These are phyloP conservation scores for Cyclostephanos invisitatus DNA, from an alignment of 108 stramenopile genomes.

Conservation along the genomic window DNA sequence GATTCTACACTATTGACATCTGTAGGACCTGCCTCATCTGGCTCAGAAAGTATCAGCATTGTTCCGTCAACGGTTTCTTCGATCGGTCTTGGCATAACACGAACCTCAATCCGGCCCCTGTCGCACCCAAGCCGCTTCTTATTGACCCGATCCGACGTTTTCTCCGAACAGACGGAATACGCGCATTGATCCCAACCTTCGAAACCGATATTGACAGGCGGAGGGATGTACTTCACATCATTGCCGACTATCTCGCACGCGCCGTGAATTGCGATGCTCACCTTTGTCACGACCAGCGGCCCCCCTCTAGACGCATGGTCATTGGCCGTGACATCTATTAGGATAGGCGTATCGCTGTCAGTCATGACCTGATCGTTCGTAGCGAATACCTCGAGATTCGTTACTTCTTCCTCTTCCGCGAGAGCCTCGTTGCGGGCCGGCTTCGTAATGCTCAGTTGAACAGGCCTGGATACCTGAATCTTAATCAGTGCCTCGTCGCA, in stretches of 20 bases:
- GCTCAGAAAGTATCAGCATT: too few species aligned
- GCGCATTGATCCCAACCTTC: slow-evolving; percentile 25
- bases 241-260: slow-evolving; percentile 27
- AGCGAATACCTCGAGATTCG: background rate
- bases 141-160: background rate
- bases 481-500: slow-evolving; percentile 39
- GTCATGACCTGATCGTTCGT: background rate
- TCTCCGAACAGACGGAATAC: slow-evolving; percentile 26
- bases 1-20: too few species aligned
- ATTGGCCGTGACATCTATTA: slow-evolving; percentile 22
- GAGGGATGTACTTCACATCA: slow-evolving; percentile 30
- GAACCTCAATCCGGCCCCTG: slow-evolving; percentile 13
- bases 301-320: slow-evolving; percentile 5
- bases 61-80: background rate
- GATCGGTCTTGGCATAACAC: background rate
- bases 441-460: slow-evolving; percentile 11
- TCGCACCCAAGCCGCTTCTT: slow-evolving; percentile 10
- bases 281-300: slow-evolving; percentile 21
- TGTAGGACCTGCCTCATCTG: too few species aligned
- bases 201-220: slow-evolving; percentile 4
- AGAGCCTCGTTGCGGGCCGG: slow-evolving; percentile 7
- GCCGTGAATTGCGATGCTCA: slow-evolving; percentile 24
- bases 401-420: slow-evolving; percentile 2
- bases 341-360: background rate
- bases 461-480: slow-evolving; percentile 23